Base-by-base conservation (phyloP, 495 filamentous ascomycete species). In the Xylaria scruposa region DNA sequence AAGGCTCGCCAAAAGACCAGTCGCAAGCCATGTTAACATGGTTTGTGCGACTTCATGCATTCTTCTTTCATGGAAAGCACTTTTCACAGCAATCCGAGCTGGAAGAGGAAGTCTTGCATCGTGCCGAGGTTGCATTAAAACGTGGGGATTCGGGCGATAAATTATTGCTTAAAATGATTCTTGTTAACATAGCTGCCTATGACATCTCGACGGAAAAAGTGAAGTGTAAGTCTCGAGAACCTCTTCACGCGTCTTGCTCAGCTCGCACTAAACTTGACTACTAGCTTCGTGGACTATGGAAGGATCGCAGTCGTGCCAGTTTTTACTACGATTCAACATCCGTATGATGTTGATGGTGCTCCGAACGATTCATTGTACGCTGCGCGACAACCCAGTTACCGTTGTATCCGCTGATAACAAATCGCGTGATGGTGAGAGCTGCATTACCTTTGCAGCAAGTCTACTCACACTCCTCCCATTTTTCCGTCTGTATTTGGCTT, bases 11-110 rank as follows among this genome's bases (percentile, higher is more conserved):
- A 29, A 71, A 70, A 67, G 80, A 78, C 54, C 73, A 70, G 44
- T 64, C 70, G 51, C 77, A 82, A 47, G 82, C 89, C 15, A 81
- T 97, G 80, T 83, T 89, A 59, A 90, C 86, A 46, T 97, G 91
- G 92, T 98, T 97, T 74, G 88, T 97, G 72, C 91, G 93, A 73
- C 88, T 98, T 42, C 95, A 98, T 79, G 92, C 93, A 19, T 90
- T 90, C 76, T 94, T 92, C 80, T 96, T 91, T 74, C 89, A 89
- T 63, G 94, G 94, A 3, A 83, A 83, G 56, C 81, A 87, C 46
- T 90, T 95, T 76, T 80, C 86, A 1, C 88, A 91, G 72, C 92
- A 95, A 72, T 89, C 93, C 62, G 94, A 95, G 78, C 83, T 98
- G 10, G 95, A 98, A 81, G 90, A 88, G 67, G 93, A 97, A 76